Percentiles rank a stretch among this genome's conserved stretches.
Evolutionary conservation across 148 eudicot species (phyloP).

Genomic region (Camellia lanceoleosa): DNA sequence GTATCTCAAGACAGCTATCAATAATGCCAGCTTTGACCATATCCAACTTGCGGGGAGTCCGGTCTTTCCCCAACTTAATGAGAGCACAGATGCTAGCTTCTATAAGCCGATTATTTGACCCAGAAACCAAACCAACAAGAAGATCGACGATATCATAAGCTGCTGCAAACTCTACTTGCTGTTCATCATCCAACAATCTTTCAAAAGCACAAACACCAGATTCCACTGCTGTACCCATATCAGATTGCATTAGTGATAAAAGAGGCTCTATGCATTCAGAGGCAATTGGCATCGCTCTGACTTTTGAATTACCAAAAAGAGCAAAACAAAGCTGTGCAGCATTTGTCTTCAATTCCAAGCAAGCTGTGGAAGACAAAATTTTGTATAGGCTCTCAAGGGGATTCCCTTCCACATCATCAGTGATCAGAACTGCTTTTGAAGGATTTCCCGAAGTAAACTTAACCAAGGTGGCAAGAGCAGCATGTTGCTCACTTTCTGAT

Average conservation of each 20-base stretch:
- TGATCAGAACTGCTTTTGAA: conserved; percentile 42
- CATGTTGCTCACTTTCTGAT: conserved; percentile 54
- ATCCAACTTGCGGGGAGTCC: conserved; percentile 65
- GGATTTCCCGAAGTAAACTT: conserved; percentile 49
- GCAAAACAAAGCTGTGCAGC: conserved; percentile 66
- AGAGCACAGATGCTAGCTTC: conserved; percentile 68
- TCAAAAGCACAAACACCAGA: conserved; percentile 73
- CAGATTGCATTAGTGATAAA: conserved; percentile 50
- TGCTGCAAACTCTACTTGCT: conserved; percentile 45
- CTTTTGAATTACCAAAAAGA: conserved; percentile 52
- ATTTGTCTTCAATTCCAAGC: conserved; percentile 48
- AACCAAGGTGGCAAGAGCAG: conserved; percentile 57
- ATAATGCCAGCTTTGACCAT: conserved; percentile 73
- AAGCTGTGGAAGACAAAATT: conserved; percentile 46
- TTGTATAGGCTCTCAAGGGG: conserved; percentile 51
- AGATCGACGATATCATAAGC: conserved; percentile 47
- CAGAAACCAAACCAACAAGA: conserved; percentile 68
- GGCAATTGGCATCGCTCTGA: conserved; percentile 47
- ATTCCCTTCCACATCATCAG: conserved; percentile 52
- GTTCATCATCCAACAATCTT: conserved; percentile 66
- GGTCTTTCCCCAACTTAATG: conserved; percentile 72
- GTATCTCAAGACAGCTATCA: conserved; percentile 57
- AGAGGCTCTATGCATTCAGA: conserved; percentile 61
- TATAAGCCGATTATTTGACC: conserved; percentile 53
- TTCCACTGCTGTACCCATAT: conserved; percentile 46